Base-by-base conservation (phyloP, 2,329 filamentous ascomycete species). In the Fusarium haematococcum region DNA sequence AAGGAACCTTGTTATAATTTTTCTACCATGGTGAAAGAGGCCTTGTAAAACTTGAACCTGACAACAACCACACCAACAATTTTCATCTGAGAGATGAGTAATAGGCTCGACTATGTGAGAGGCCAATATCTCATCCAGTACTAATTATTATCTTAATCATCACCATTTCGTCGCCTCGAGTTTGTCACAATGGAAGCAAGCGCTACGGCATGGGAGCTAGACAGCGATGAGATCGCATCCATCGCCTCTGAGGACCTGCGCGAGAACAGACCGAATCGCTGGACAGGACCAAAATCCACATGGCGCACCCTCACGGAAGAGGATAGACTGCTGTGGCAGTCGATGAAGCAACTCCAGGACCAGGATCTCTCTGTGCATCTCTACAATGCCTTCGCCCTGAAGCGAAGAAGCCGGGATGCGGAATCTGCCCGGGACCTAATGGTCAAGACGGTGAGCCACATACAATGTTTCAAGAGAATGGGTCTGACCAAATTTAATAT, bases 361-460 rank as follows among this genome's bases (percentile, higher is more conserved):
- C 85, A 88, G 63, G 92, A 98, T 79, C 84, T 98, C 13, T 87
- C 90, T 0, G 83, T 92, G 52, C 95, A 98, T 83, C 85, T 98
- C 6, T 97, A 94, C 84, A 94, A 97, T 81, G 88, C 92, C 0
- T 92, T 93, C 83, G 88, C 88, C 39, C 84, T 97, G 64, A 95
- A 92, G 81, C 76, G 77, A 64, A 76, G 75, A 39, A 78, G 72
- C 8, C 75, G 69, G 39, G 73, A 81, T 48, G 63, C 73, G 30
- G 79, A 64, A 63, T 79, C 77, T 52, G 79, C 78, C 3, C 64
- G 75, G 23, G 77, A 78, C 50, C 63, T 83, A n/a, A 75, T 76
- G 11, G 67, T 82, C 32, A 76, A 75, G 67, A 79, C 73, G 68
- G 82, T 80, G 68, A 78, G 78, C 61, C 10, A 30, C 23, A n/a